Conservation (phyloP, 2,329 filamentous ascomycete genomes). For the Cytospora mali region DNA sequence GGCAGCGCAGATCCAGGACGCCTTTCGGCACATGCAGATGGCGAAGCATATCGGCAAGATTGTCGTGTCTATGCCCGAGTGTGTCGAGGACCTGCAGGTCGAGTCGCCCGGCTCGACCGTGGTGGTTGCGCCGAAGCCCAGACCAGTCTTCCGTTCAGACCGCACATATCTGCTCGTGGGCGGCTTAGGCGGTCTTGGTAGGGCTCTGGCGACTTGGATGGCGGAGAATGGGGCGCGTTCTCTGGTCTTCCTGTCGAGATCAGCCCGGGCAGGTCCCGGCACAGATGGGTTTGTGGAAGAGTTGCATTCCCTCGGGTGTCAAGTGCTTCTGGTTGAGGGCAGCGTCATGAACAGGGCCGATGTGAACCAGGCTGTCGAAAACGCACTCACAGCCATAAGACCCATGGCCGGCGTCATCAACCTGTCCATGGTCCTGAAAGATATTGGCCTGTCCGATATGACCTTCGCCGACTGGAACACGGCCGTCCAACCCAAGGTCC, state of each 20-base stretch:
- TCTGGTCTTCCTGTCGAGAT: slow-evolving; percentile 15
- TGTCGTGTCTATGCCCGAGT: slow-evolving; percentile 35
- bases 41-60: slow-evolving; percentile 48
- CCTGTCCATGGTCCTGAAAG: slow-evolving; percentile 11
- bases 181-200: slow-evolving; percentile 16
- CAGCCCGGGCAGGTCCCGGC: too few species aligned
- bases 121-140: slow-evolving; percentile 29
- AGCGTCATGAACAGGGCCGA: too few species aligned
- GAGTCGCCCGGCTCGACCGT: neutral
- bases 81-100: neutral
- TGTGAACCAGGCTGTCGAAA: neutral
- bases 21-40: slow-evolving; percentile 43
- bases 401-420: slow-evolving; percentile 1
- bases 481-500: slow-evolving; percentile 45
- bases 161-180: slow-evolving; percentile 36
- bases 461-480: slow-evolving; percentile 35
- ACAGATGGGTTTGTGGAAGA: too few species aligned
- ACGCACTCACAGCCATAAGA: neutral
- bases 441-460: slow-evolving; percentile 30
- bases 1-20: slow-evolving; percentile 34
- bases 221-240: neutral
- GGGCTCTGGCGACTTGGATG: slow-evolving; percentile 14
- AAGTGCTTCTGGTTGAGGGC: too few species aligned
- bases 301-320: too few species aligned
- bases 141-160: slow-evolving; percentile 30